Evolutionary conservation across 768 basidiomycete genomes (phyloP).

Genomic region (Kwoniella europaea): DNA sequence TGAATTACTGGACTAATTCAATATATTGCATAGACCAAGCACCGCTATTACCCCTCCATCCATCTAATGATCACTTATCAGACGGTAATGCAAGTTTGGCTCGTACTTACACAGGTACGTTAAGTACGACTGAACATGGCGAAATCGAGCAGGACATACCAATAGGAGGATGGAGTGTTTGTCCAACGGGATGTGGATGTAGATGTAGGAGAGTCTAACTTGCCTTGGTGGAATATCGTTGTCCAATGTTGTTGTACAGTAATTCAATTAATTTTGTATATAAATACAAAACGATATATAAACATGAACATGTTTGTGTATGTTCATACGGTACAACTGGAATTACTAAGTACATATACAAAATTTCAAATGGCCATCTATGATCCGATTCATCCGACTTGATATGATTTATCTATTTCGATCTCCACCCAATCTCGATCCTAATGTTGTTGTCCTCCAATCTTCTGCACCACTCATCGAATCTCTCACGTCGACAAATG

Average conservation of each 20-base stretch:
- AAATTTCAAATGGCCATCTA: too few species aligned
- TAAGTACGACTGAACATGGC: slow-evolving; percentile 1
- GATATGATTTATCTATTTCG: too few species aligned
- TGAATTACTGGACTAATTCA: not conserved
- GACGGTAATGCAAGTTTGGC: not conserved
- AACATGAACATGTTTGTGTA: too few species aligned
- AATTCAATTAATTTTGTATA: too few species aligned
- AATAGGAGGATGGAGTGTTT: slow-evolving; percentile 32
- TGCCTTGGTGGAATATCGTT: too few species aligned
- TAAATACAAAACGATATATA: too few species aligned
- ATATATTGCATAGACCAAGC: slow-evolving; percentile 13
- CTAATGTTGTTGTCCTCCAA: not conserved
- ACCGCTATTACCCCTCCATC: slow-evolving; percentile 1
- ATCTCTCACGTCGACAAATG: not conserved
- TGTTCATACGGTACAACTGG: too few species aligned
- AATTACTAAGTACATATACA: too few species aligned
- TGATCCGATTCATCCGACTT: too few species aligned
- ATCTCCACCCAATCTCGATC: too few species aligned
- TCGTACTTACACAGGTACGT: not conserved
- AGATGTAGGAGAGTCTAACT: slow-evolving; percentile 32
- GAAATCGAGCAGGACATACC: not conserved
- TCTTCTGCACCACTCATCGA: not conserved
- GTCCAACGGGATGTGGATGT: slow-evolving; percentile 53
- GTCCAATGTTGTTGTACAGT: too few species aligned
- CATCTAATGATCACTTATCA: not conserved